Conservation (phyloP, 2,329 filamentous ascomycete genomes). For the Beauveria rudraprayagi region DNA sequence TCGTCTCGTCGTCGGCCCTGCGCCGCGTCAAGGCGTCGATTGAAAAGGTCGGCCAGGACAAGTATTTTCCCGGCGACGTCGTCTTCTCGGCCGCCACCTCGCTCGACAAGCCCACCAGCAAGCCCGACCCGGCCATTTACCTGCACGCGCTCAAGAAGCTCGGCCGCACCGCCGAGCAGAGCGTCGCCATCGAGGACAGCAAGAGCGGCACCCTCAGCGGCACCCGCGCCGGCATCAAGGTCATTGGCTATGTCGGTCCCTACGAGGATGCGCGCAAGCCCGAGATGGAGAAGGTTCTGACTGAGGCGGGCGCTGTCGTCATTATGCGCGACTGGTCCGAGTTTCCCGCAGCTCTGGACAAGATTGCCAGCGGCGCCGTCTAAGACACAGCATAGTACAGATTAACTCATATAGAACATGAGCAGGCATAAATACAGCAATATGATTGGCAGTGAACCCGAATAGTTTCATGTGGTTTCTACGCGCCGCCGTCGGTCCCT, state of each 20-base stretch:
- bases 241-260: constrained; percentile 78
- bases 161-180: constrained; percentile 62
- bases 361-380: constrained; percentile 35
- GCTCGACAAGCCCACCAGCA: constrained; percentile 71
- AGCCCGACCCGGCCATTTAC: constrained; percentile 88
- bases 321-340: constrained; percentile 55
- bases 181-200: constrained; percentile 80
- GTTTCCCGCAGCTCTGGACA: constrained; percentile 39
- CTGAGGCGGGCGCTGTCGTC: constrained; percentile 51
- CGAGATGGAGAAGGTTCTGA: constrained; percentile 56
- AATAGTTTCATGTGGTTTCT: no score
- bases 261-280: constrained; percentile 55
- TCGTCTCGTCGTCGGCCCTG: constrained; percentile 75
- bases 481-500: no score
- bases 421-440: not conserved
- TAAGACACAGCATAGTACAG: constrained; percentile 10
- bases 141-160: constrained; percentile 66
- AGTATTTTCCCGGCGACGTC: constrained; percentile 67
- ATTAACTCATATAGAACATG: constrained; percentile 7
- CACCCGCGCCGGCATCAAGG: constrained; percentile 68
- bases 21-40: constrained; percentile 70
- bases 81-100: constrained; percentile 79
- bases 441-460: not conserved
- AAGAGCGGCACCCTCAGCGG: constrained; percentile 72
- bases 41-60: constrained; percentile 68